Percentiles rank a stretch among this genome's conserved stretches.
Evolutionary conservation across 2,329 filamentous ascomycete species (phyloP).

Genomic region (Sporothrix pseudoabietina): DNA sequence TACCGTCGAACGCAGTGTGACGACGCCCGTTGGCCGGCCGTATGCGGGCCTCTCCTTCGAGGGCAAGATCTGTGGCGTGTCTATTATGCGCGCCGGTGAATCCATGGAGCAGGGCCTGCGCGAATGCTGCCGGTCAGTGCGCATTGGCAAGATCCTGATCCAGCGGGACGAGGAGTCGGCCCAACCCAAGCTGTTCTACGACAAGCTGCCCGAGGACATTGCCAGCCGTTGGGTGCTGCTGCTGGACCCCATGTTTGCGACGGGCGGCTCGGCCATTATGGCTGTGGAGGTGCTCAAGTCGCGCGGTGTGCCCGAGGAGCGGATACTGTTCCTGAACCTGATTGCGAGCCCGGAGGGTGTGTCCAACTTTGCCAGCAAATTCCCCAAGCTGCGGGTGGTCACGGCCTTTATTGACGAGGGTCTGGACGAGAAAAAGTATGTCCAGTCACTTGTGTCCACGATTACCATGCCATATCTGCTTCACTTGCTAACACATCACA

Average conservation of each 20-base stretch:
- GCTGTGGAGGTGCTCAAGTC: conserved; percentile 90
- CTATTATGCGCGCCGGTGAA: conserved; percentile 97
- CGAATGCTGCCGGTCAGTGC: conserved; percentile 95
- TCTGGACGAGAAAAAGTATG: conserved; percentile 93
- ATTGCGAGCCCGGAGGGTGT: conserved; percentile 97
- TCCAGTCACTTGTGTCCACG: conserved; percentile 24
- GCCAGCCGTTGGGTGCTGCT: conserved; percentile 88
- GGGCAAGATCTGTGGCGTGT: conserved; percentile 97
- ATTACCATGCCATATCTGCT: not conserved
- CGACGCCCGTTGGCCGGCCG: conserved; percentile 82
- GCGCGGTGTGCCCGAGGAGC: conserved; percentile 89
- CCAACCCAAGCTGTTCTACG: conserved; percentile 92
- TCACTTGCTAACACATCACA: conserved; percentile 47
- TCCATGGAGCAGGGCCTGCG: conserved; percentile 97
- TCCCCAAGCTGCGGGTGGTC: conserved; percentile 86
- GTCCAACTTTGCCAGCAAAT: conserved; percentile 82
- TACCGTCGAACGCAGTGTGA: conserved; percentile 83
- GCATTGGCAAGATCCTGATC: conserved; percentile 98
- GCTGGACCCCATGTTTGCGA: conserved; percentile 98
- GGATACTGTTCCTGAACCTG: conserved; percentile 93
- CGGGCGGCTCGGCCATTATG: conserved; percentile 94
- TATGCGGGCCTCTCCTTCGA: conserved; percentile 94
- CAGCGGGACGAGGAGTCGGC: conserved; percentile 95
- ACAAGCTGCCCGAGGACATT: conserved; percentile 95
- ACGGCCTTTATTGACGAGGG: conserved; percentile 94